A percentile compares a stretch with the other conserved stretches of the same genome.
Evolutionary conservation across 176 grass and related monocot genomes (phyloP).

Genomic region (Alloteropsis semialata): DNA sequence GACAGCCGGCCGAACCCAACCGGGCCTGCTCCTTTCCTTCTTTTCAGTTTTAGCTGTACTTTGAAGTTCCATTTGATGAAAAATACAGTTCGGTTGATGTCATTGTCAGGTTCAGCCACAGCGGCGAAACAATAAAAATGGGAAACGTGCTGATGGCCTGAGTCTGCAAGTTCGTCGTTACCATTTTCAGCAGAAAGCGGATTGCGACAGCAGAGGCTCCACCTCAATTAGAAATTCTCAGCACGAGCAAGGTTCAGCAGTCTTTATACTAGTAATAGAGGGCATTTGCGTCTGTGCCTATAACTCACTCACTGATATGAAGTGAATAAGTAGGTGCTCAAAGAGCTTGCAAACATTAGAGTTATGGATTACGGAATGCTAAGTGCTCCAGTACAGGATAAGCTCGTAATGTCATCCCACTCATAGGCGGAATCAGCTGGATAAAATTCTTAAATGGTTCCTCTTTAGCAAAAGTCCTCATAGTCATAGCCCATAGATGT

Average conservation of each 20-base stretch:
- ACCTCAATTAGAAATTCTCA: neutral
- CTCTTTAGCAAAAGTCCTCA: too few species aligned
- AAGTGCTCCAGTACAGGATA: too few species aligned
- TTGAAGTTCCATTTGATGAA: neutral
- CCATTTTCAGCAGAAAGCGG: neutral
- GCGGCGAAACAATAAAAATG: neutral
- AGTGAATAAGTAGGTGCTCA: neutral
- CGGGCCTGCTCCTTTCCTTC: neutral
- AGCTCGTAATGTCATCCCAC: too few species aligned
- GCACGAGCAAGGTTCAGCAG: neutral
- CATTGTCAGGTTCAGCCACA: neutral
- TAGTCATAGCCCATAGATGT: too few species aligned
- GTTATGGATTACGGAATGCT: too few species aligned
- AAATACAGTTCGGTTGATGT: neutral
- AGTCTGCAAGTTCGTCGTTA: neutral
- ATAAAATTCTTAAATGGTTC: too few species aligned
- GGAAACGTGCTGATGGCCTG: neutral
- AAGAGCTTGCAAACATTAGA: neutral
- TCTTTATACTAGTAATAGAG: neutral
- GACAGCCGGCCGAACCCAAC: conserved; percentile 11
- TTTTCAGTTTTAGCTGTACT: neutral
- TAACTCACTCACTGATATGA: neutral
- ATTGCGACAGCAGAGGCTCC: neutral
- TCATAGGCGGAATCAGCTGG: too few species aligned
- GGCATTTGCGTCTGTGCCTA: too few species aligned